A percentile compares a stretch with the other conserved stretches of the same genome.
These are phyloP conservation scores for Neonothopanus nambi DNA, from an alignment of 1,284 basidiomycete species.

Conservation along the genomic window DNA sequence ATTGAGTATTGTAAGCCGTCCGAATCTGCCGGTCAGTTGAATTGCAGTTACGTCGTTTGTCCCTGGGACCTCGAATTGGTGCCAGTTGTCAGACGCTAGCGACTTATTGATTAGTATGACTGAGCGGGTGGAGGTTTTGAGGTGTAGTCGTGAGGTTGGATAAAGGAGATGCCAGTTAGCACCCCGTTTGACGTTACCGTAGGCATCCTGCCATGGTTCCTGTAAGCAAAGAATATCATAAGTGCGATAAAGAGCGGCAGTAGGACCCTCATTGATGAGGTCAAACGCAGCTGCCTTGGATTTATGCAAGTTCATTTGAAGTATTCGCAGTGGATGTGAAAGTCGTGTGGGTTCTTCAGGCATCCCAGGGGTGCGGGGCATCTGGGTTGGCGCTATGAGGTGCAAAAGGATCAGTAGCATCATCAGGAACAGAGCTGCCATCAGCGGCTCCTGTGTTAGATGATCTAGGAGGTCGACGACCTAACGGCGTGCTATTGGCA, in stretches of 20 bases:
- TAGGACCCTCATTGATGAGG: not conserved
- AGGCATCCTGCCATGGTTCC: conserved; percentile 27
- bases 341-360: too few species aligned
- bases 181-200: conserved; percentile 18
- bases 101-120: conserved; percentile 26
- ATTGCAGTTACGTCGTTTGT: conserved; percentile 27
- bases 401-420: too few species aligned
- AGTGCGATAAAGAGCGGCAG: conserved; percentile 3
- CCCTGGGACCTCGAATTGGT: conserved; percentile 18
- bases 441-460: too few species aligned
- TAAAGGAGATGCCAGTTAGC: conserved; percentile 15
- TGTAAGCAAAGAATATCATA: conserved; percentile 29
- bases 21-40: conserved; percentile 14
- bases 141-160: conserved; percentile 11
- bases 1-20: conserved; percentile 26
- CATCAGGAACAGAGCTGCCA: too few species aligned
- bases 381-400: too few species aligned
- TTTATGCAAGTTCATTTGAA: conserved; percentile 19
- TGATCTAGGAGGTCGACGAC: too few species aligned
- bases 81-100: conserved; percentile 26
- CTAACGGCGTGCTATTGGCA: too few species aligned
- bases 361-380: too few species aligned
- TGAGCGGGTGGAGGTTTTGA: conserved; percentile 15
- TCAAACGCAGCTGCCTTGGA: conserved; percentile 5
- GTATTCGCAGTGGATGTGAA: conserved; percentile 5